A percentile compares a stretch with the other conserved stretches of the same genome.
Evolutionary conservation across 2,329 filamentous ascomycete genomes (phyloP).

Genomic region (Fusarium oxysporum): DNA sequence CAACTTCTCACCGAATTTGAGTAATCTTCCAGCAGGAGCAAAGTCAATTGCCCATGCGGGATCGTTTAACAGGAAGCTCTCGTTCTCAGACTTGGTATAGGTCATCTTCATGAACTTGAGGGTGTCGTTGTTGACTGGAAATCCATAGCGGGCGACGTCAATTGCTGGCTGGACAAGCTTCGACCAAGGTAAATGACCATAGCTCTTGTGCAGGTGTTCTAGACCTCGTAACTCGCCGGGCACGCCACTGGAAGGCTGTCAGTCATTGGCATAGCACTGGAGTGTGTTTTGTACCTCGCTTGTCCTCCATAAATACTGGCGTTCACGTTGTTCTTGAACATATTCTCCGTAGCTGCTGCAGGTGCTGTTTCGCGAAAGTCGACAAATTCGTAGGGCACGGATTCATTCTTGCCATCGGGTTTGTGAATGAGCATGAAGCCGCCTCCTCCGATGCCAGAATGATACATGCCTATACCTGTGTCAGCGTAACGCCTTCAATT

Average conservation of each 20-base stretch:
- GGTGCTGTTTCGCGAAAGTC: constrained; percentile 90
- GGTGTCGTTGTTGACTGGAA: constrained; percentile 77
- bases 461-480: constrained; percentile 63
- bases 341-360: constrained; percentile 80
- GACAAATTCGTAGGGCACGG: constrained; percentile 75
- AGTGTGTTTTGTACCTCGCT: constrained; percentile 67
- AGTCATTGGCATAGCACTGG: accelerated
- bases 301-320: constrained; percentile 76
- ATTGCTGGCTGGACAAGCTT: constrained; percentile 77
- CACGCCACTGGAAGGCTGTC: constrained; percentile 61
- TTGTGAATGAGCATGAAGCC: constrained; percentile 81
- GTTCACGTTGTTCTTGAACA: constrained; percentile 78
- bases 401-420: constrained; percentile 60
- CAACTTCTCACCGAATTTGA: constrained; percentile 78
- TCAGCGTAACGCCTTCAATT: accelerated
- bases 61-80: constrained; percentile 73
- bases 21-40: constrained; percentile 76
- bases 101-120: constrained; percentile 73
- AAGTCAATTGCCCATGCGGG: constrained; percentile 87
- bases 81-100: constrained; percentile 55
- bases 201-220: constrained; percentile 77
- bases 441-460: constrained; percentile 79
- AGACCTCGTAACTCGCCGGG: constrained; percentile 80
- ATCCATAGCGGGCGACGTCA: constrained; percentile 77
- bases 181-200: constrained; percentile 73